Evolutionary conservation across 306 rosid genomes (phyloP).

Genomic region (Ziziphus jujuba): DNA sequence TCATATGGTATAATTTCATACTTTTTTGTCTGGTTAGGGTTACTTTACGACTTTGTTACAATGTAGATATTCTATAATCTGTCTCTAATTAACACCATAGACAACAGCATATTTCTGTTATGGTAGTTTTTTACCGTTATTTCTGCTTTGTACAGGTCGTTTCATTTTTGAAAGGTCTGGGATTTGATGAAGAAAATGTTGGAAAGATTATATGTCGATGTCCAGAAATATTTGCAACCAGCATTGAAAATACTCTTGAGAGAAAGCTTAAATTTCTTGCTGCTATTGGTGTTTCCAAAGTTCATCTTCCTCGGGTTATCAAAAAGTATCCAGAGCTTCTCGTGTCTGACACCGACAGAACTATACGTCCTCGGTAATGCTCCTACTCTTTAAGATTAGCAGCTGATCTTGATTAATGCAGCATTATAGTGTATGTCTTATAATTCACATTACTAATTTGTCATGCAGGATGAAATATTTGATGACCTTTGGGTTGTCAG

Average conservation of each 20-base stretch:
- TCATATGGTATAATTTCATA: neutral
- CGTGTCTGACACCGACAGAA: constrained; percentile 60
- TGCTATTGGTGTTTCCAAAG: constrained; percentile 51
- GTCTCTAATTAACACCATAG: neutral
- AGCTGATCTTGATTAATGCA: neutral
- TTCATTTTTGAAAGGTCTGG: constrained; percentile 62
- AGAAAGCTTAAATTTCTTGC: constrained; percentile 72
- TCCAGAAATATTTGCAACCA: constrained; percentile 79
- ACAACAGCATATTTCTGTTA: neutral
- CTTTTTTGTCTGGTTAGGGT: neutral
- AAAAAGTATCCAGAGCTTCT: constrained; percentile 85
- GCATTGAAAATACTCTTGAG: constrained; percentile 58
- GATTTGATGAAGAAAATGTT: constrained; percentile 57
- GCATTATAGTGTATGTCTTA: neutral
- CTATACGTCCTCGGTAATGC: constrained; percentile 68
- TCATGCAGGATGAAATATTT: constrained; percentile 62
- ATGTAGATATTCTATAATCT: neutral
- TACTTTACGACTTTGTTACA: neutral
- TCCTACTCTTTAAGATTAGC: constrained; percentile 4
- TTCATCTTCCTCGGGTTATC: constrained; percentile 62
- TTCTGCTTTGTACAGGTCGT: constrained; percentile 53
- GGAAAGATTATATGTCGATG: constrained; percentile 69
- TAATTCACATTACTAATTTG: constrained; percentile 18
- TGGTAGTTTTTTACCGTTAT: neutral
- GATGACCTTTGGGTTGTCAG: constrained; percentile 64